Base-by-base conservation (phyloP, 768 basidiomycete genomes). In the Collybiopsis luxurians region DNA sequence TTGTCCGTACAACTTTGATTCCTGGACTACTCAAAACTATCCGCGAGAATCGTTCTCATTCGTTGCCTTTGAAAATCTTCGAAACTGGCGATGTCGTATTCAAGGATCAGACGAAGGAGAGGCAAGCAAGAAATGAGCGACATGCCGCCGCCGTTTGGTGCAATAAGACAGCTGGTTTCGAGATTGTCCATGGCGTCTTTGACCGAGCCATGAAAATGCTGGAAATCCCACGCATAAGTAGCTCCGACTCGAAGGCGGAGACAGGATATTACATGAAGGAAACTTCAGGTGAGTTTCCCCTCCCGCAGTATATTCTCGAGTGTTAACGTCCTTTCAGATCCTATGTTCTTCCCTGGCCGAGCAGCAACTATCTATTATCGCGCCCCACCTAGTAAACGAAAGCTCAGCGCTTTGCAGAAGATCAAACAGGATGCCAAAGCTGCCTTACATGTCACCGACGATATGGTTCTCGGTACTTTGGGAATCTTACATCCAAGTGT, bases 141-240 rank as follows among this genome's bases (percentile, higher is more conserved):
- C 87, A 92, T 62, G 89, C 94, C 0, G 94, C 86, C 0, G 96
- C 90, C 0, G 82, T 98, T 39, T 98, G 92, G 89, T 96, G 95
- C 73, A 96, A 96, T 72, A 92, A 92, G 75, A 92, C 89, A 13
- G 97, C 95, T 36, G 95, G 95, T 3, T 99, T 99, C 67, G 95
- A 99, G 76, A 83, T 96, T 59, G 87, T 95, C 11, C 97, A 98
- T 69, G 97, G 97, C 31, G 76, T 98, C 73, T 74, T 99, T 61
- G 95, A 98, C 73, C 80, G 95, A 49, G 82, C 92, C 36, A 98
- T 99, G 97, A 90, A 87, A 70, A 95, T 97, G 83, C 76, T 99
- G 21, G 96, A 97, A 61, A 81, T 99, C 34, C 90, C 93, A 38
- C 82, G 86, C 62, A 89, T 98, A 55, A 71, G 76, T 21, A 82